These are phyloP conservation scores for Arctium lappa DNA, from an alignment of 129 eudicot species.

Conservation along the genomic window DNA sequence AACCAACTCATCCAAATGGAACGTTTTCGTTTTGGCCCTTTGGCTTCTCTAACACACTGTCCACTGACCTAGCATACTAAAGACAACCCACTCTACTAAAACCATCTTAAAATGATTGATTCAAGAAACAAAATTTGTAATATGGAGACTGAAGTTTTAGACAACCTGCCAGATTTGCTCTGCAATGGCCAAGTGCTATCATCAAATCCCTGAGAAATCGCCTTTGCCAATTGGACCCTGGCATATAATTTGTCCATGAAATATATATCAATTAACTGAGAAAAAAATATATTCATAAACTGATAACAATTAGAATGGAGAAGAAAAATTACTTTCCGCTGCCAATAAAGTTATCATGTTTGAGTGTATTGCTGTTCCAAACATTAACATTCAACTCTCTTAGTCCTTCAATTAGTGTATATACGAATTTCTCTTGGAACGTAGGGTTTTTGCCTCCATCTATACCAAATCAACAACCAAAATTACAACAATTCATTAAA, in stretches of 20 bases:
- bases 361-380: slow-evolving; percentile 88
- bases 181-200: slow-evolving; percentile 90
- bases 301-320: neutral
- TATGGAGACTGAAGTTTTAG: neutral
- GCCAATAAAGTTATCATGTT: slow-evolving; percentile 75
- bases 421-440: slow-evolving; percentile 91
- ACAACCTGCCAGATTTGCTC: slow-evolving; percentile 70
- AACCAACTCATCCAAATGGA: neutral
- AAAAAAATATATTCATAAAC: neutral
- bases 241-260: slow-evolving; percentile 5
- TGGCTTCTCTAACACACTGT: neutral
- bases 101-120: neutral
- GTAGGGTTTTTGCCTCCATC: slow-evolving; percentile 97
- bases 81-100: neutral
- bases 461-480: slow-evolving; percentile 19
- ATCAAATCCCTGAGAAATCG: slow-evolving; percentile 70
- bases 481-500: neutral
- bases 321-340: slow-evolving; percentile 71
- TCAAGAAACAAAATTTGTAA: neutral
- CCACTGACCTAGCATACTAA: neutral
- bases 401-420: slow-evolving; percentile 75
- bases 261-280: neutral
- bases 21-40: neutral
- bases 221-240: slow-evolving; percentile 84
- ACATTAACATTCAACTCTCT: slow-evolving; percentile 69